Percentiles rank a stretch among this genome's conserved stretches.
phyloP scores from a whole-genome alignment of 2,329 filamentous ascomycete species.

The Penicillium hordei region DNA sequence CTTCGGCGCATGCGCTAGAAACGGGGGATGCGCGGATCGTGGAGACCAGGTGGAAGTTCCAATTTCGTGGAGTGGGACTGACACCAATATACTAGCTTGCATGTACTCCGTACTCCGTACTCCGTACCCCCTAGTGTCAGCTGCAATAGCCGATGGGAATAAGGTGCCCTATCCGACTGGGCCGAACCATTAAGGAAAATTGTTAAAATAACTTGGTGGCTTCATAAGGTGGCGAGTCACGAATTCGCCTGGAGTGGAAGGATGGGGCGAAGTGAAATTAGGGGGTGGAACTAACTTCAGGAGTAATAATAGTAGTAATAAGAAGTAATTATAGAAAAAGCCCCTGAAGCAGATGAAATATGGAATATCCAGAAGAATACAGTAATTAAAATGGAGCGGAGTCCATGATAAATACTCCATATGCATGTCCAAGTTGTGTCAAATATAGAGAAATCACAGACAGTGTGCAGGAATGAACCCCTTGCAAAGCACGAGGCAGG shows the following conservation, averaged over 20 bases:
- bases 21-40: constrained; percentile 28
- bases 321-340: constrained; percentile 1
- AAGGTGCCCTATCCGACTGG: constrained; percentile 16
- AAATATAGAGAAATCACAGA: background rate
- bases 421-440: background rate
- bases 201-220: background rate
- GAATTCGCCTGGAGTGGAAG: background rate
- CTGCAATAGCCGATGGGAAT: constrained; percentile 11
- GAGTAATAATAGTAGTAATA: background rate
- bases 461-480: background rate
- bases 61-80: constrained; percentile 23
- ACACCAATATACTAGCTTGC: constrained; percentile 15
- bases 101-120: constrained; percentile 1
- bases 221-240: background rate
- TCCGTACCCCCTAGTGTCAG: background rate
- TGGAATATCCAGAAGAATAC: background rate
- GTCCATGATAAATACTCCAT: background rate
- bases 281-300: constrained; percentile 1
- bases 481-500: constrained; percentile 22
- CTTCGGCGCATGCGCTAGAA: constrained; percentile 21
- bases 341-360: constrained; percentile 1
- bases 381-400: constrained; percentile 2
- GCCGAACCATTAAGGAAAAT: constrained; percentile 12
- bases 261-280: constrained; percentile 2
- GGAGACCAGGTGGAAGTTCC: constrained; percentile 20